Evolutionary conservation across 352 stramenopile species (phyloP).

Genomic region (Elongisporangium anandrum): DNA sequence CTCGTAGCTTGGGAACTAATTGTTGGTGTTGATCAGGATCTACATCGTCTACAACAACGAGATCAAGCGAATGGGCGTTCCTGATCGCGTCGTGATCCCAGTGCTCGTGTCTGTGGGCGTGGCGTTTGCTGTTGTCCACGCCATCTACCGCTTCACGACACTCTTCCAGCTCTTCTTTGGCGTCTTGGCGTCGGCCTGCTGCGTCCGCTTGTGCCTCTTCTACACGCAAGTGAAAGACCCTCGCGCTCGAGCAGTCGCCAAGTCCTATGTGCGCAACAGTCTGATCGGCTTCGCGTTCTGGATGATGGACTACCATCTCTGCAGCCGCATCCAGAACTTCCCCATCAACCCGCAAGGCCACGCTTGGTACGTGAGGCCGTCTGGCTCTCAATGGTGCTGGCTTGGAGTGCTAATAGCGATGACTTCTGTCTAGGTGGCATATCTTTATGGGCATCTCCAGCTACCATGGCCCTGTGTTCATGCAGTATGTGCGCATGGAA

Average conservation of each 20-base stretch:
- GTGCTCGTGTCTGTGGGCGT: conserved; percentile 47
- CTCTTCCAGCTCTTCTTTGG: conserved; percentile 79
- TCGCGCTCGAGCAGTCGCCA: conserved; percentile 46
- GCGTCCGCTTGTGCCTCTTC: conserved; percentile 45
- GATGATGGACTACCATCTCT: conserved; percentile 84
- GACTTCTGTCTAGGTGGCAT: conserved; percentile 45
- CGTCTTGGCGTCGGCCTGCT: conserved; percentile 45
- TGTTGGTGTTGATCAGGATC: conserved; percentile 23
- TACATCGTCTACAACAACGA: conserved; percentile 84
- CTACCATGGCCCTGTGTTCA: conserved; percentile 80
- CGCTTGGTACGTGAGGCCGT: conserved; percentile 36
- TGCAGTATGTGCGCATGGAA: conserved; percentile 83
- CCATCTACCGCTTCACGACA: conserved; percentile 72
- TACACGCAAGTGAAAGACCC: conserved; percentile 56
- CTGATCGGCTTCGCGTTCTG: conserved; percentile 73
- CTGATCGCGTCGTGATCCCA: conserved; percentile 34
- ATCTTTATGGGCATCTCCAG: conserved; percentile 75
- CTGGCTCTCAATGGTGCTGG: background rate
- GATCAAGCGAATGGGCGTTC: conserved; percentile 43
- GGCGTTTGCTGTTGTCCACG: conserved; percentile 65
- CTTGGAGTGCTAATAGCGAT: background rate
- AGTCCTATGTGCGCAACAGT: conserved; percentile 55
- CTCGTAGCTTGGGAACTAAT: background rate
- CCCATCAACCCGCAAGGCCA: conserved; percentile 77
- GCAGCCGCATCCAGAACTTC: conserved; percentile 39